Evolutionary conservation across 257 asterid species (phyloP), one percentile per base, ranked within the genome.

Genomic region (Solanum gracilifrons): DNA sequence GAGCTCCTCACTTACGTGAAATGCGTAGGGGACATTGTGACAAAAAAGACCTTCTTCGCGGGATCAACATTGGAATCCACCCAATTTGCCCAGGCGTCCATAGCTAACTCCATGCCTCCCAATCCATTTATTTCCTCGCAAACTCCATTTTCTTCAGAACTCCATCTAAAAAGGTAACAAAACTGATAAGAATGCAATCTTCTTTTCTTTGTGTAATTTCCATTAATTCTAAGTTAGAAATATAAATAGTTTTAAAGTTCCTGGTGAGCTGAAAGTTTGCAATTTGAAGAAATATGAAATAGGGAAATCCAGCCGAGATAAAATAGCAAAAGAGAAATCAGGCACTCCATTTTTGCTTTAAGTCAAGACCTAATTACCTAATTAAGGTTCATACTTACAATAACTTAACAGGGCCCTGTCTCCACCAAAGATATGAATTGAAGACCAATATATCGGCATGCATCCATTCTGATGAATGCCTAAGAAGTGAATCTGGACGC

Each of bases 21-120:
- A 94, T 97, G 99, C 29, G 98, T 97, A 64, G 99, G 99, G 23
- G 99, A 97, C 99, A 97, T 96, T 82, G 99, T 95, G 36, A 96
- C 95, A 85, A 95, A 97, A 89, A 96, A 96, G 48, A 95, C 96
- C 91, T 92, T 91, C 92, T 94, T 94, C 72, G 29, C 68, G 48
- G 95, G 94, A 89, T 97, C 95, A 51, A 93, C 91, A 66, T 90
- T 87, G 13, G 90, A 79, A 35, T 90, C 93, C 60, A 97, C 95
- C 99, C 98, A 95, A 90, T 93, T 91, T 0, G 98, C 98, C 99
- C 99, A 97, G 3, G 96, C 90, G 37, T 95, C 96, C 99, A 97
- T 95, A 41, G 98, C 99, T 87, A 97, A 89, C 90, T 97, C 97
- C 99, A 95, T 95, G 88, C 99, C 99, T 66, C 91, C 94, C 7